Conservation (phyloP, 345 rosid species). For the Theobroma cacao region DNA sequence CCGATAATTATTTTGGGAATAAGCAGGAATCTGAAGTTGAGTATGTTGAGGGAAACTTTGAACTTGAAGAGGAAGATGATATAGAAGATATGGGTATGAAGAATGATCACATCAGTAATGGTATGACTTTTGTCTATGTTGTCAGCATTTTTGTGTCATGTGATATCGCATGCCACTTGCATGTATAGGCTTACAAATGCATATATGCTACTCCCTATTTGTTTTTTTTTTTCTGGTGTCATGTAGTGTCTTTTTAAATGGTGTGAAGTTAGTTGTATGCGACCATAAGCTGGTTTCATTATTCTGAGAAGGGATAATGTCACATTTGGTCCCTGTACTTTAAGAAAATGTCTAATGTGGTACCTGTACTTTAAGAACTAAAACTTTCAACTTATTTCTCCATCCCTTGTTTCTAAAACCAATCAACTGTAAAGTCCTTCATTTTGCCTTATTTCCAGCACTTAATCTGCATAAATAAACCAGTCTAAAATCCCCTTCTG, state of each 20-base stretch:
- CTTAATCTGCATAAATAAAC: no score
- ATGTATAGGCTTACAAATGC: background rate
- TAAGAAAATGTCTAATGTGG: no score
- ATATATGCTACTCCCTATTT: background rate
- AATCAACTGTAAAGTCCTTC: no score
- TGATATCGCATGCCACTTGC: background rate
- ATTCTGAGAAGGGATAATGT: background rate
- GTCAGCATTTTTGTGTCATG: background rate
- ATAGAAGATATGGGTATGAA: constrained; percentile 73
- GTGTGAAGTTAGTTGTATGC: background rate
- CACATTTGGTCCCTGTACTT: no score
- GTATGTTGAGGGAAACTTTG: constrained; percentile 79
- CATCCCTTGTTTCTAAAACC: no score
- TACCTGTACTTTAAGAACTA: no score
- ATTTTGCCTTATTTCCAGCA: no score
- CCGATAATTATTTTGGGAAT: constrained; percentile 12
- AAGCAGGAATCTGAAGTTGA: constrained; percentile 66
- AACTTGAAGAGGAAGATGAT: constrained; percentile 82
- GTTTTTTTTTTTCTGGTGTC: background rate
- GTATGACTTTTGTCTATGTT: constrained; percentile 22
- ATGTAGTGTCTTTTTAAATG: background rate
- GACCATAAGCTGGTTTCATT: background rate
- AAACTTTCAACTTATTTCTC: no score
- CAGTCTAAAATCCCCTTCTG: no score
- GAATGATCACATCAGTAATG: constrained; percentile 31